Base-by-base conservation (phyloP, 169 alveolate genomes). In the Babesia caballi region DNA sequence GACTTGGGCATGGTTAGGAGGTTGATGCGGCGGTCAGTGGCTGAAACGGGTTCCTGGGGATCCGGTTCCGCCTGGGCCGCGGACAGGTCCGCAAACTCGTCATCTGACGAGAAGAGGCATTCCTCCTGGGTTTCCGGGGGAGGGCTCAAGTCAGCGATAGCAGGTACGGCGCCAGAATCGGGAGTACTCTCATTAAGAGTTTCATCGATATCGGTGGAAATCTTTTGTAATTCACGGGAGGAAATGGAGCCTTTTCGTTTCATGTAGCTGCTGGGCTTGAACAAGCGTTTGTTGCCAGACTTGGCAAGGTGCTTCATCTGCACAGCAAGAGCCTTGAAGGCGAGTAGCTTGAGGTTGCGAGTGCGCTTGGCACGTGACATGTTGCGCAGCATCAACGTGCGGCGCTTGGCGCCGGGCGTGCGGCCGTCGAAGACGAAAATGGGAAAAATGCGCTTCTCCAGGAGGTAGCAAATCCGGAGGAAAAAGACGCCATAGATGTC, bases 351-450 rank as follows among this genome's bases (percentile, higher is more conserved):
- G 30, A 65, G 69, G 50, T 78, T 78, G 14, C 63, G 71, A 30
- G 47, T 71, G 17, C 51, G 75, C 50, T 49, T 51, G 17, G 61
- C 68, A n/a, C 69, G 51, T 0, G 52, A 67, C 72, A 85, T 50
- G 36, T 91, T 90, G 63, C 98, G 82, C 54, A 58, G 71, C 77
- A 87, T 73, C 35, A 93, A 50, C 12, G 96, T 92, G 60, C 88
- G 87, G 33, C 84, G 85, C 81, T 94, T 94, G 33, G 93, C 83
- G 23, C 81, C 93, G 3, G 98, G 98, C 0, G 98, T 88, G 19
- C 74, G 72, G 4, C 98, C 98, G 75, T 94, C 98, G 66, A 94
- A 94, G 2, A 94, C 95, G 68, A 94, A 88, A 15, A 94, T 93
- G 0, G 98, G 98, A 38, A 83, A 87, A 27, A 94, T 92, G 12